Evolutionary conservation across 2,329 filamentous ascomycete genomes (phyloP).

Genomic region (Paecilomyces variotii): DNA sequence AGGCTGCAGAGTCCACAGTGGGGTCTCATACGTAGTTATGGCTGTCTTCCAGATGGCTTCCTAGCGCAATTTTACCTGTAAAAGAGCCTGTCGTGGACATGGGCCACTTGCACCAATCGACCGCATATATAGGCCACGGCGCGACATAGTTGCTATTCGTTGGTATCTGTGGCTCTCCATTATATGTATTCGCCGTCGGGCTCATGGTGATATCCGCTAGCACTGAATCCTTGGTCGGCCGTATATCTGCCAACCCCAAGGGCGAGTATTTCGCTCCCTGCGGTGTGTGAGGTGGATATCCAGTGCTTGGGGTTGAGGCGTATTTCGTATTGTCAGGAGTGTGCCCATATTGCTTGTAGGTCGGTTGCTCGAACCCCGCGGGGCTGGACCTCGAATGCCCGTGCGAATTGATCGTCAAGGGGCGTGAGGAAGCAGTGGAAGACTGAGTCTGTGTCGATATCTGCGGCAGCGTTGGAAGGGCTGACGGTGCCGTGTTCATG

Average conservation of each 20-base stretch:
- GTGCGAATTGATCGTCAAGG: slow-evolving; percentile 59
- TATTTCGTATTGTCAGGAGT: slow-evolving; percentile 64
- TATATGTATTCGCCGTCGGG: slow-evolving; percentile 51
- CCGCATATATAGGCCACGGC: slow-evolving; percentile 91
- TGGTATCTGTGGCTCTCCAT: slow-evolving; percentile 56
- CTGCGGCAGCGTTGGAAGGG: slow-evolving; percentile 49
- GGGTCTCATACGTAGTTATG: slow-evolving; percentile 79
- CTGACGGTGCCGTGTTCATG: slow-evolving; percentile 49
- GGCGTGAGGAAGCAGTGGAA: slow-evolving; percentile 56
- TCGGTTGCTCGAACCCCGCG: slow-evolving; percentile 51
- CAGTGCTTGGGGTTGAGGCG: slow-evolving; percentile 37
- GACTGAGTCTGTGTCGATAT: slow-evolving; percentile 36
- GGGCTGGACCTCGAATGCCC: slow-evolving; percentile 81
- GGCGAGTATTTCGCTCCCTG: slow-evolving; percentile 69
- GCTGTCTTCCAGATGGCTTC: slow-evolving; percentile 94
- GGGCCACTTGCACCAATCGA: slow-evolving; percentile 99
- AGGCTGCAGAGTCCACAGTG: slow-evolving; percentile 5
- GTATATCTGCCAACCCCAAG: slow-evolving; percentile 83
- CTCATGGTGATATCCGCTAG: slow-evolving; percentile 64
- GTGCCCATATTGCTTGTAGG: slow-evolving; percentile 55
- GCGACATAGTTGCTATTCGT: slow-evolving; percentile 87
- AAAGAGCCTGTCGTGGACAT: slow-evolving; percentile 58
- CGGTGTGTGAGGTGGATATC: slow-evolving; percentile 46
- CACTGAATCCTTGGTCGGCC: slow-evolving; percentile 74
- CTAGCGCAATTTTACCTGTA: slow-evolving; percentile 86